Conservation (phyloP, 192 early-diverging fungal genomes). For the Umbelopsis sp. region DNA sequence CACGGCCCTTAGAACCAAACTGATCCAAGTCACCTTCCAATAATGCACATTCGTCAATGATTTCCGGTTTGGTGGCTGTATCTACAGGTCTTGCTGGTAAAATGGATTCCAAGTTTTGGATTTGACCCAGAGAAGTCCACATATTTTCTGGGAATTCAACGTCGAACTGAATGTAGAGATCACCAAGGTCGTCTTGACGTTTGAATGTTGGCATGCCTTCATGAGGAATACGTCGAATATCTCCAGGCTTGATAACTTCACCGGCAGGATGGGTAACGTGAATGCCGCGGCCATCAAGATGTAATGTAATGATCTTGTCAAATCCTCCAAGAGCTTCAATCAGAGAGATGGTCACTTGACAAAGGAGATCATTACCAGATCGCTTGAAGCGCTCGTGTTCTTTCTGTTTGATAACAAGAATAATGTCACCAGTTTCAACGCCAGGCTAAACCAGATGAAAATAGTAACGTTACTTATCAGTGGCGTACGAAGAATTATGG, state of each 20-base stretch:
- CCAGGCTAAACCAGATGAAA: conserved; percentile 60
- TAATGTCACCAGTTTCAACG: conserved; percentile 87
- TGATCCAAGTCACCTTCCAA: conserved; percentile 44
- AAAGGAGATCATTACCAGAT: conserved; percentile 78
- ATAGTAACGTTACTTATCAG: neutral
- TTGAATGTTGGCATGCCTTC: conserved; percentile 94
- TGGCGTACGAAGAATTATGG: neutral
- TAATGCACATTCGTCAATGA: conserved; percentile 51
- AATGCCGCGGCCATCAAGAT: conserved; percentile 88
- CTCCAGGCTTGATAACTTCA: conserved; percentile 83
- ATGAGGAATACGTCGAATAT: conserved; percentile 77
- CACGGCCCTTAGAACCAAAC: conserved; percentile 42
- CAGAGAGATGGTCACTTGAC: conserved; percentile 80
- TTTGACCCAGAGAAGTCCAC: conserved; percentile 39
- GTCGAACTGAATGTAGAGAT: conserved; percentile 85
- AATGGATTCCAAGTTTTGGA: conserved; percentile 30
- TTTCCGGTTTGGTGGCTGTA: conserved; percentile 37
- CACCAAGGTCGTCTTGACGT: conserved; percentile 75
- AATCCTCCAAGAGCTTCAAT: conserved; percentile 94
- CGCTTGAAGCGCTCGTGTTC: conserved; percentile 80
- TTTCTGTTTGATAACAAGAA: conserved; percentile 89
- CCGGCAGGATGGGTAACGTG: conserved; percentile 83
- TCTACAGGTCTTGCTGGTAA: conserved; percentile 30
- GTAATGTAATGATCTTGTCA: conserved; percentile 71
- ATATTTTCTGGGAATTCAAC: conserved; percentile 79